Base-by-base conservation (phyloP, 163 green algal species). In the Picocystis sp. region DNA sequence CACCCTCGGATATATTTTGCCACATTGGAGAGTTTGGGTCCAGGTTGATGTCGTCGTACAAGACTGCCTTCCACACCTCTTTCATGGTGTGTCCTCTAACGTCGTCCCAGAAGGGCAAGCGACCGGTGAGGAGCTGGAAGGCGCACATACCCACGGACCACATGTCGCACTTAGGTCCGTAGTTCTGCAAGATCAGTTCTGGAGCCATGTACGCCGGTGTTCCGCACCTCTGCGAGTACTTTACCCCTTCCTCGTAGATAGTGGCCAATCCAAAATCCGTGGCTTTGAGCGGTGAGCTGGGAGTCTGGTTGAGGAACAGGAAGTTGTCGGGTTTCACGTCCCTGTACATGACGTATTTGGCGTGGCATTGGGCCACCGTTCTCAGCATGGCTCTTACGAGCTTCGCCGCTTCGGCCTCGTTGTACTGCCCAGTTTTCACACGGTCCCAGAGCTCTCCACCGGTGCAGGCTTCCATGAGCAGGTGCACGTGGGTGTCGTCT, bases 271-370 rank as follows among this genome's bases (percentile, higher is more conserved):
- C 86, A 72, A 95, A 95, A 62, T 95, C 86, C 1, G 84, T 94
- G 13, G 80, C 86, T 56, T 90, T 90, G 17, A 94, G 64, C 1
- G 75, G 75, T 9, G 58, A 53, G 19, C 74, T 53, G 3, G 50
- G 25, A 13, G 68, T 65, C 6, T 73, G 45, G 3, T 50, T 75
- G 17, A 82, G 60, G 52, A 86, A 82, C 46, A 93, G 63, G 63
- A 93, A 91, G 71, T 88, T 90, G 52, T 92, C 83, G 0, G 83
- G 82, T 69, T 93, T 93, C 54, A 93, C 74, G 59, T 93, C 83
- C 1, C 81, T 66, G 66, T 88, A 91, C 43, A 93, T 72, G 47
- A 93, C 70, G 25, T 75, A 66, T 21, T 89, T 89, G 21, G 74
- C 71, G 60, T 96, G 87, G 66, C 81, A 92, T 72, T 96, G 87